phyloP scores from a whole-genome alignment of 179 eudicot species.

The Silene coronaria region DNA sequence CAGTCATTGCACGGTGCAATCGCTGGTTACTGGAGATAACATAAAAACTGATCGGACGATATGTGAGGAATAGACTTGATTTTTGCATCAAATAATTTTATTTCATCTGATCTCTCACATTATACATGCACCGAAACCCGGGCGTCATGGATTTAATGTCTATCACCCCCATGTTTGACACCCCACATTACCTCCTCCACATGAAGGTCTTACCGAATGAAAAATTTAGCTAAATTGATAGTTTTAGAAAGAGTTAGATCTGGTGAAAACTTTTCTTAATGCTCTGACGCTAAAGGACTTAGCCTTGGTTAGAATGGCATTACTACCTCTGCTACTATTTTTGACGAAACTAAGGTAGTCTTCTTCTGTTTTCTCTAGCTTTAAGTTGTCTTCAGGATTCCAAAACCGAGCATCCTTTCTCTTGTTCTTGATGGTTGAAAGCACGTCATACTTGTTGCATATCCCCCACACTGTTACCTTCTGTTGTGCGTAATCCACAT shows the following conservation, averaged over 20 bases:
- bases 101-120: background rate
- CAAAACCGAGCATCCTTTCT: conserved; percentile 79
- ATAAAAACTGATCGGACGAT: background rate
- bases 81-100: background rate
- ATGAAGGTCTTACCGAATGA: background rate
- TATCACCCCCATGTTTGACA: background rate
- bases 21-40: background rate
- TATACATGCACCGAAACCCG: background rate
- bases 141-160: background rate
- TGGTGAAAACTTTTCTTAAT: conserved; percentile 51
- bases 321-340: background rate
- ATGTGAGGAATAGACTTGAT: background rate
- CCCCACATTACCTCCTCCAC: background rate
- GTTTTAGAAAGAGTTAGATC: conserved; percentile 28
- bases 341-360: background rate
- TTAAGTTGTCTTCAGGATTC: conserved; percentile 47
- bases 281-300: conserved; percentile 54
- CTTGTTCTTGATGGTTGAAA: conserved; percentile 52
- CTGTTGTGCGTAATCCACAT: conserved; percentile 61
- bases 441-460: conserved; percentile 78
- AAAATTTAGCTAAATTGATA: background rate
- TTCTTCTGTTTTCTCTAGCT: conserved; percentile 17
- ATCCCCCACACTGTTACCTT: conserved; percentile 97
- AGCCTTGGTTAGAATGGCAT: conserved; percentile 37
- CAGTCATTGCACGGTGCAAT: background rate